Conservation (phyloP, 140 eudicot genomes). For the Bidens hawaiensis region DNA sequence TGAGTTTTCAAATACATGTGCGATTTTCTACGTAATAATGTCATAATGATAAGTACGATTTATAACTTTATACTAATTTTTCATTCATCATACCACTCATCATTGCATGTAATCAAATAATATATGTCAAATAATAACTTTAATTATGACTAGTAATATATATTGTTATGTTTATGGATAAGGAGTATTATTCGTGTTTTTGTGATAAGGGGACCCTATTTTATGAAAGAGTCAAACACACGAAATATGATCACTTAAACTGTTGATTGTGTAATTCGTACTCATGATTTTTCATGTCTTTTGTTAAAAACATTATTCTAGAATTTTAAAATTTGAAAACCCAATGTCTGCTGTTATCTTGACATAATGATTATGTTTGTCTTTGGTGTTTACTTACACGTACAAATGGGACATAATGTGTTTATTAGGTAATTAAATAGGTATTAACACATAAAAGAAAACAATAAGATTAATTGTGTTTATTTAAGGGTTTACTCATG, state of each 20-base stretch:
- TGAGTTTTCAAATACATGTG: too few relatives aligned
- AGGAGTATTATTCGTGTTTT: neutral
- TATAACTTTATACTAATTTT: neutral
- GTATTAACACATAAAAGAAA: too few relatives aligned
- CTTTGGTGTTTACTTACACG: constrained; percentile 2
- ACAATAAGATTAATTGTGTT: too few relatives aligned
- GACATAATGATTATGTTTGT: constrained; percentile 7
- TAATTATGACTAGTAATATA: too few relatives aligned
- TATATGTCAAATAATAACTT: too few relatives aligned
- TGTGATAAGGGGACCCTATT: neutral
- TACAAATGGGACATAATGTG: neutral
- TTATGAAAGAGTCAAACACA: constrained; percentile 7
- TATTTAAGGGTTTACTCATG: too few relatives aligned
- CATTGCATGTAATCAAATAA: neutral
- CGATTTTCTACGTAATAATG: too few relatives aligned
- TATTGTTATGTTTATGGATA: too few relatives aligned
- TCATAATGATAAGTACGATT: neutral
- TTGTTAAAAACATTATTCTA: neutral
- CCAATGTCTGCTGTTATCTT: neutral
- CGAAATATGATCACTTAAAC: constrained; percentile 3
- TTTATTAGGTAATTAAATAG: too few relatives aligned
- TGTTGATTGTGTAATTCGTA: constrained; percentile 5
- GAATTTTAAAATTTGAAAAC: neutral
- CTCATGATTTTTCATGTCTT: constrained; percentile 4
- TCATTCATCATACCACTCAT: neutral